A percentile compares a stretch with the other conserved stretches of the same genome.
Evolutionary conservation across 1,139 yeast genomes (phyloP).

Genomic region (Pichia sp.): DNA sequence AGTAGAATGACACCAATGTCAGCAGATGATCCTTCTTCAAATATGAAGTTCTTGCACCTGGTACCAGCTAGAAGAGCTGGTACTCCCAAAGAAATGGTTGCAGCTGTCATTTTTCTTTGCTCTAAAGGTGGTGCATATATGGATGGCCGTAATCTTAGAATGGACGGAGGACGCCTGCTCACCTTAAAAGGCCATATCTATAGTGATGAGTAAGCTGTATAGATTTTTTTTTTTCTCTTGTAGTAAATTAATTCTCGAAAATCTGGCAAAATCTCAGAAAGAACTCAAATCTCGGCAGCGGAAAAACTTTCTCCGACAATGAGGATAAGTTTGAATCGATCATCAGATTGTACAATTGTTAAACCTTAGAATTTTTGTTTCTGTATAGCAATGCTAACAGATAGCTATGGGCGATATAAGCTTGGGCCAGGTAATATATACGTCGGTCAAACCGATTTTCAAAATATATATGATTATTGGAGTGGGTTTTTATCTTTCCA

Average conservation of each 20-base stretch:
- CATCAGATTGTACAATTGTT: too few relatives aligned
- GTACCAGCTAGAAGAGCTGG: conserved; percentile 22
- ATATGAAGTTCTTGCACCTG: conserved; percentile 16
- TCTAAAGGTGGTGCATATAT: conserved; percentile 22
- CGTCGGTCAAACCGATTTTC: conserved; percentile 79
- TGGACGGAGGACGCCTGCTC: conserved; percentile 21
- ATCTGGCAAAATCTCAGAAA: too few relatives aligned
- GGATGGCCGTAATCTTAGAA: conserved; percentile 21
- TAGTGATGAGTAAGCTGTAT: conserved; percentile 20
- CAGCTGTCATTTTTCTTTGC: conserved; percentile 17
- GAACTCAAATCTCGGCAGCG: too few relatives aligned
- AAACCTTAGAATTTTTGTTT: too few relatives aligned
- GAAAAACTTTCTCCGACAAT: too few relatives aligned
- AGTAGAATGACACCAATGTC: conserved; percentile 22
- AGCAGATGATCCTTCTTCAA: conserved; percentile 19
- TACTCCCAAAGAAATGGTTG: conserved; percentile 18
- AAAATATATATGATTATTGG: conserved; percentile 74
- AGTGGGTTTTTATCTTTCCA: conserved; percentile 63
- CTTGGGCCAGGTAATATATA: conserved; percentile 66
- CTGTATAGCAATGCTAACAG: not conserved
- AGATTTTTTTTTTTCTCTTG: too few relatives aligned
- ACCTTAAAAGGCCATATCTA: conserved; percentile 20
- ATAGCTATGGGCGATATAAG: conserved; percentile 26
- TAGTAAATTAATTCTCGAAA: too few relatives aligned
- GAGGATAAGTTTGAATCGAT: too few relatives aligned